A percentile compares a stretch with the other conserved stretches of the same genome.
These are phyloP conservation scores for Pezicula radicicola DNA, from an alignment of 2,329 filamentous ascomycete genomes.

Conservation along the genomic window DNA sequence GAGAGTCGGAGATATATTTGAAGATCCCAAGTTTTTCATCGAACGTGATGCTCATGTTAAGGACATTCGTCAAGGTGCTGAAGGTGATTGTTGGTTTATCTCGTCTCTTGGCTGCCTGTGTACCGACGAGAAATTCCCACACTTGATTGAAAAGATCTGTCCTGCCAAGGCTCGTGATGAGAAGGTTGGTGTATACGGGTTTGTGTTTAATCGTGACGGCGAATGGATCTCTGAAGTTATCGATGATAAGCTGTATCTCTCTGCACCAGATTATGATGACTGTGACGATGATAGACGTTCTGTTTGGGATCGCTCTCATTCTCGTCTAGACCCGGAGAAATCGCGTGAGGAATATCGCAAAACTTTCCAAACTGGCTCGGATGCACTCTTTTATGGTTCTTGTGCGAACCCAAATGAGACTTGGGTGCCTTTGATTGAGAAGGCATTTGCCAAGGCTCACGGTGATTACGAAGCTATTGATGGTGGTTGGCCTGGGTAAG, in stretches of 20 bases:
- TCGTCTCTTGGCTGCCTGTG: slow-evolving; percentile 73
- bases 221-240: slow-evolving; percentile 90
- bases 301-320: slow-evolving; percentile 12
- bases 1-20: slow-evolving; percentile 72
- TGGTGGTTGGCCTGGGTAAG: slow-evolving; percentile 55
- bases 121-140: slow-evolving; percentile 35
- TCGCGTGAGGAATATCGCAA: slow-evolving; percentile 45
- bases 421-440: slow-evolving; percentile 76
- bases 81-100: slow-evolving; percentile 86
- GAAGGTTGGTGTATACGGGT: slow-evolving; percentile 79
- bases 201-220: slow-evolving; percentile 82
- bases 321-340: slow-evolving; percentile 3
- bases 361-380: slow-evolving; percentile 36
- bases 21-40: slow-evolving; percentile 72
- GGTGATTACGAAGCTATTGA: slow-evolving; percentile 74
- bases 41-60: slow-evolving; percentile 68
- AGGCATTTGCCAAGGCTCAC: slow-evolving; percentile 80
- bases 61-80: slow-evolving; percentile 74
- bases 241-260: slow-evolving; percentile 84
- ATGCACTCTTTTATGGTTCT: slow-evolving; percentile 73
- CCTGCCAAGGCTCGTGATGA: slow-evolving; percentile 25
- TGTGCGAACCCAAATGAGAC: slow-evolving; percentile 75
- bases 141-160: slow-evolving; percentile 45
- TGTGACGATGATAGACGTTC: slow-evolving; percentile 59
- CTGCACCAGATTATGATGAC: slow-evolving; percentile 77